Base-by-base conservation (phyloP, 2,329 filamentous ascomycete species). In the Huntiella moniliformis region DNA sequence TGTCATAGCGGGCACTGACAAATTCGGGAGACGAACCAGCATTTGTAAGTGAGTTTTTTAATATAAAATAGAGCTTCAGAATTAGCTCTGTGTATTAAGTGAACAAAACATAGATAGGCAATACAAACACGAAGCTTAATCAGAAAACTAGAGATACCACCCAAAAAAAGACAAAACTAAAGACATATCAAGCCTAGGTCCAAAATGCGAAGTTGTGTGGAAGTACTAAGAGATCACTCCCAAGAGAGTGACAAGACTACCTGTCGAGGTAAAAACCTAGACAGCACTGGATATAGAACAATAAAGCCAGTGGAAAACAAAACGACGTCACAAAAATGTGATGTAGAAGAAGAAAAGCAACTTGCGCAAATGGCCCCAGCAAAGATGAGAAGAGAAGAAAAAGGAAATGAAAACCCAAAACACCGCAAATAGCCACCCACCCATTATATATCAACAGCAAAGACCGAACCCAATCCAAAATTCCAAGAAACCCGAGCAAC, bases 301-400 rank as follows among this genome's bases (percentile, higher is more conserved):
- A 16, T n/a, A 22, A 15, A 8, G 3, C 17, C 15, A 31, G 12
- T 40, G 12, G 17, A 33, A 10, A 35, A 34, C 44, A 46, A 36
- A 36, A 35, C 10, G 11, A 12, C 33, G 22, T 32, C 31, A 12
- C 33, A 31, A 45, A 37, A 37, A 42, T 44, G 41, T 44, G 37
- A 45, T 35, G 31, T 31, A 17, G 43, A 44, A 41, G n/a, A 46
- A 41, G 37, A 41, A 34, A 15, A 46, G 34, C 41, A 13, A 38
- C 10, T 28, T 8, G 7, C 7, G 22, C 22, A 10, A 28, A 28
- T 28, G 22, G 5, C 22, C 22, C 10, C 22, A 38, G 15, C 33
- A 48, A 37, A 47, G 31, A 17, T 37, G 45, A 42, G 38, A 48
- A 46, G 13, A 32, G 15, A 42, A 46, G 18, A 18, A 38, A 16